Evolutionary conservation across 139 green algal genomes (phyloP), one percentile per base, ranked within the genome.

Genomic region (Yamagishiella unicocca): DNA sequence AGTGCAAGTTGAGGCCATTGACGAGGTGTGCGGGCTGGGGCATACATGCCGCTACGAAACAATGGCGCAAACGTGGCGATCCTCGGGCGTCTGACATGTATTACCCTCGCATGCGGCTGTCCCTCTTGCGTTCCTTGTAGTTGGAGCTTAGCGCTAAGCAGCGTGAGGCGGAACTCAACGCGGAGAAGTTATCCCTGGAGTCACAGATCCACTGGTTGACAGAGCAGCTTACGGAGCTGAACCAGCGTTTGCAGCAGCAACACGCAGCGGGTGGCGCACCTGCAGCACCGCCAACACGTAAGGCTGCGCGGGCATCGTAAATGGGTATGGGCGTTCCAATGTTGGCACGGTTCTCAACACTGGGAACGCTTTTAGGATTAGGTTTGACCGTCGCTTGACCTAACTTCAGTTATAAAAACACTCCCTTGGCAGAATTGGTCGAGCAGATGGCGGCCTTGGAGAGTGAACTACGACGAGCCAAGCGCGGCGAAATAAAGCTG

Each of bases 401-500:
- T n/a, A n/a, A n/a, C n/a, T n/a, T n/a, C n/a, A n/a, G n/a, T n/a
- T n/a, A n/a, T n/a, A n/a, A n/a, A n/a, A n/a, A n/a, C n/a, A n/a
- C n/a, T n/a, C n/a, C n/a, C n/a, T n/a, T n/a, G n/a, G 21, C 80
- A 67, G 80, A 66, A 0, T 2, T 76, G 22, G 43, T 21, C 4
- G 72, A 74, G 61, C 81, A 55, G 29, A 29, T 85, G 0, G 25
- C 58, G 8, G 31, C 38, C 1, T 82, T 90, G 61, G 93, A 97
- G 90, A 38, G 66, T 6, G 95, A 97, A 79, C 90, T 97, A 83
- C 91, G 95, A 22, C 90, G 91, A 67, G 86, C 88, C 78, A 96
- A 95, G 90, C 91, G 95, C 38, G 90, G 92, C 4, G 95, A 97
- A 89, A 92, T 95, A 70, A 97, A 97, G 93, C 90, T 97, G 88